These are phyloP conservation scores for Auricularia cornea DNA, from an alignment of 768 basidiomycete species.

Conservation along the genomic window DNA sequence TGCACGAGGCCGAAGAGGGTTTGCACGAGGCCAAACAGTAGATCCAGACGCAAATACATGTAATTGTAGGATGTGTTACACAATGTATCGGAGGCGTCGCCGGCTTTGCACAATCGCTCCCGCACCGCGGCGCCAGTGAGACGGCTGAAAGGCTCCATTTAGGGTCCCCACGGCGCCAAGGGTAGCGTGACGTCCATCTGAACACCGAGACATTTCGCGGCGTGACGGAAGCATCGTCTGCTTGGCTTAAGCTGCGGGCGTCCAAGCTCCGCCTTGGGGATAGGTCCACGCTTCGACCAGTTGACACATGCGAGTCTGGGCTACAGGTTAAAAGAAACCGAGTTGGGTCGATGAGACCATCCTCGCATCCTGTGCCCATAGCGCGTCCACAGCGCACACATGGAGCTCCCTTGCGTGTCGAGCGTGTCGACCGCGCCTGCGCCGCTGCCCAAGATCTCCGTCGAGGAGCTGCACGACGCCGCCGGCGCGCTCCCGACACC, in stretches of 20 bases:
- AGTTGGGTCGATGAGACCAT: no score
- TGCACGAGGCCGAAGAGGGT: conserved; percentile 20
- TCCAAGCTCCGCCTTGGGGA: not conserved
- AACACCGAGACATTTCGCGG: no score
- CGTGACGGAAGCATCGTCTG: not conserved
- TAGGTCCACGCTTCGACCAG: not conserved
- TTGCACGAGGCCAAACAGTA: conserved; percentile 3
- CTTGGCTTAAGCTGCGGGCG: not conserved
- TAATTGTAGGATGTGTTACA: not conserved
- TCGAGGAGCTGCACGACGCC: not conserved
- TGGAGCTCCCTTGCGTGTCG: no score
- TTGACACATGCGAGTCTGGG: not conserved
- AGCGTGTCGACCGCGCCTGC: not conserved
- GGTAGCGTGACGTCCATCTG: no score
- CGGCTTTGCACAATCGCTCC: no score
- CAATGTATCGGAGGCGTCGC: no score
- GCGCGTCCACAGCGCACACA: no score
- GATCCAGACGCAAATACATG: conserved; percentile 7
- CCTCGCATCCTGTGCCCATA: no score
- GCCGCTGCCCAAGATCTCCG: not conserved
- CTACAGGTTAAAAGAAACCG: no score
- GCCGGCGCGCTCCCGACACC: not conserved
- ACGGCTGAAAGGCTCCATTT: no score
- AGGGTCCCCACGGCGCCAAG: not conserved
- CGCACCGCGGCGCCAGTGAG: no score